Evolutionary conservation across 129 eudicot species (phyloP).

Genomic region (Tagetes patula): DNA sequence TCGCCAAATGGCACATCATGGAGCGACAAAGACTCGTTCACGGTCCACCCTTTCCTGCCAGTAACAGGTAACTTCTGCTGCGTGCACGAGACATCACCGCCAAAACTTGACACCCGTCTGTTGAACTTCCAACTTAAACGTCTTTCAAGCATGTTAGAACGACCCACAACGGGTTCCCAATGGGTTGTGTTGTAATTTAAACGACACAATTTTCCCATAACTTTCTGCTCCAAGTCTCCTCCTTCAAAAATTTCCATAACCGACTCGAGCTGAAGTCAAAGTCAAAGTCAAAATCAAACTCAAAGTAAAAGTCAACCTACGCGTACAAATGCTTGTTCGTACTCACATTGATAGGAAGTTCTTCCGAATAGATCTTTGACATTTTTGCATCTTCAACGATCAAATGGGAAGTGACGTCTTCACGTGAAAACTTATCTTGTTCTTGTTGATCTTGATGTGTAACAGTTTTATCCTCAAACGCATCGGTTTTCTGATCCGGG

Average conservation of each 20-base stretch:
- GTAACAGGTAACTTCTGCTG: conserved; percentile 52
- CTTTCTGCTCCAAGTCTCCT: conserved; percentile 73
- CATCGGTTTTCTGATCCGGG: conserved; percentile 45
- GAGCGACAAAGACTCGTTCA: conserved; percentile 62
- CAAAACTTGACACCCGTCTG: conserved; percentile 65
- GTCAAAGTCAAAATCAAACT: not conserved
- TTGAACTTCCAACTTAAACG: conserved; percentile 60
- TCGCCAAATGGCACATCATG: conserved; percentile 77
- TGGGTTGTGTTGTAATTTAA: conserved; percentile 58
- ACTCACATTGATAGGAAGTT: conserved; percentile 71
- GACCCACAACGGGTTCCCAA: conserved; percentile 49
- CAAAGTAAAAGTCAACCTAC: not conserved
- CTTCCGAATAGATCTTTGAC: conserved; percentile 61
- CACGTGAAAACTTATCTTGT: conserved; percentile 40
- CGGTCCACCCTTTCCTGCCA: conserved; percentile 53
- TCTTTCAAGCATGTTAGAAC: conserved; percentile 49
- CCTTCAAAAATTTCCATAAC: conserved; percentile 76
- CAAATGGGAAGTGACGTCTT: conserved; percentile 45
- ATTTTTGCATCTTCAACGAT: conserved; percentile 54
- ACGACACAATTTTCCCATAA: conserved; percentile 71
- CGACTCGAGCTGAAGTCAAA: conserved; percentile 48
- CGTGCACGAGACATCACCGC: conserved; percentile 83
- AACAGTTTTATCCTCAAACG: conserved; percentile 47
- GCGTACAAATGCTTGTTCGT: not conserved
- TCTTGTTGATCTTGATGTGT: conserved; percentile 48